Evolutionary conservation across 768 basidiomycete species (phyloP), one percentile per base, ranked within the genome.

Genomic region (Lentinus brumalis): DNA sequence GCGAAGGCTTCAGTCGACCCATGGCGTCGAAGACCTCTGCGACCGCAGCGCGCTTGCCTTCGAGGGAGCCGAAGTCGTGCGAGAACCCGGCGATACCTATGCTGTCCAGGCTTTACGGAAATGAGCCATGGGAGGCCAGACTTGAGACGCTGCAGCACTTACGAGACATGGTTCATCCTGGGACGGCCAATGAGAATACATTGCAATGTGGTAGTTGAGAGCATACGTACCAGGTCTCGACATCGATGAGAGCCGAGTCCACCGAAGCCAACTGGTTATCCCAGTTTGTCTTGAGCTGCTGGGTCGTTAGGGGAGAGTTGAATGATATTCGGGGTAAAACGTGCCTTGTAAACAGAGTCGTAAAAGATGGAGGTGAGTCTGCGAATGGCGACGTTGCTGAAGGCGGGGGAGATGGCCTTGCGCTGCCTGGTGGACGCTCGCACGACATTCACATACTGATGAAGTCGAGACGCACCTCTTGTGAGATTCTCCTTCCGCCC

Each of bases 11-110:
- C 15, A 65, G 38, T 18, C 35, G 53, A 31, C 64, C 66, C 54
- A 72, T 54, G 39, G 64, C 35, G 52, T 70, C 67, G 58, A 71
- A 71, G 5, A 66, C 61, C 14, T 60, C 52, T 2, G 72, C 70
- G 16, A 85, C 75, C 2, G 73, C 62, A 4, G 80, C 74, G 31
- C 68, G 69, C 56, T 81, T 77, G 5, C 84, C 84, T 14, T 82
- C 78, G 5, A 86, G 74, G 0, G 81, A 70, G 14, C 78, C 78
- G 61, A 87, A 87, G 65, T 85, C 75, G 63, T 86, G 81, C 5
- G 81, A 80, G 58, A 86, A 87, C 0, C 84, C 83, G 7, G 83
- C 83, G 38, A 86, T 81, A 14, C 86, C 84, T 53, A 87, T 76
- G 1, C 75, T 79, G 64, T 87, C 86, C 4, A 87, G 73, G 11